Evolutionary conservation across 1,284 basidiomycete genomes (phyloP).

Genomic region (Golubevia sp.): DNA sequence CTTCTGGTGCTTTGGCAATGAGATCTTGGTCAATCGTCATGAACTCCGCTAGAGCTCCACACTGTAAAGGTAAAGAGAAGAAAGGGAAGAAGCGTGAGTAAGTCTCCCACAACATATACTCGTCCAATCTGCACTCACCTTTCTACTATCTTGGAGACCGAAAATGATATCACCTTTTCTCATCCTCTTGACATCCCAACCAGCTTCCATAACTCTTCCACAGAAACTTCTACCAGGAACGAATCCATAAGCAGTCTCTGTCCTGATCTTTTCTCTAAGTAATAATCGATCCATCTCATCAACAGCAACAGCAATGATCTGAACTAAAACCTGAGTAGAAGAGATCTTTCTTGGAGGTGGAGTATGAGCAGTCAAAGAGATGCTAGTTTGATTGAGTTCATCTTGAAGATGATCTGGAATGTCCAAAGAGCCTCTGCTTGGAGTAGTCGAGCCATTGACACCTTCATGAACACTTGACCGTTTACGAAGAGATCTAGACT

Average conservation of each 20-base stretch:
- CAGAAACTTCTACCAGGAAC: constrained; percentile 63
- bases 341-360: constrained; percentile 59
- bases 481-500: constrained; percentile 13
- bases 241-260: constrained; percentile 57
- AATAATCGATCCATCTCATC: constrained; percentile 59
- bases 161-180: constrained; percentile 63
- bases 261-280: constrained; percentile 53
- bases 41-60: constrained; percentile 62
- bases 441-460: neutral
- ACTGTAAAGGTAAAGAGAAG: constrained; percentile 26
- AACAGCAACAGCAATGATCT: constrained; percentile 62
- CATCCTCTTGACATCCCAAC: constrained; percentile 58
- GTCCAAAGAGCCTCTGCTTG: constrained; percentile 18
- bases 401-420: constrained; percentile 39
- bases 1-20: constrained; percentile 60
- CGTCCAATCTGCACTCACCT: constrained; percentile 13
- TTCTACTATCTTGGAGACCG: constrained; percentile 60
- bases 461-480: neutral
- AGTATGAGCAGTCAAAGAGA: constrained; percentile 48
- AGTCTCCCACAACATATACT: neutral
- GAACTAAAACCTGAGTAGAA: constrained; percentile 61
- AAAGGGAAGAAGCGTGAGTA: neutral
- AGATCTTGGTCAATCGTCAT: constrained; percentile 60
- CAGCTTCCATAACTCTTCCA: constrained; percentile 62
- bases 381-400: constrained; percentile 33